Evolutionary conservation across 176 grass and related monocot species (phyloP), one percentile per base, ranked within the genome.

Genomic region (Musa itinerans): DNA sequence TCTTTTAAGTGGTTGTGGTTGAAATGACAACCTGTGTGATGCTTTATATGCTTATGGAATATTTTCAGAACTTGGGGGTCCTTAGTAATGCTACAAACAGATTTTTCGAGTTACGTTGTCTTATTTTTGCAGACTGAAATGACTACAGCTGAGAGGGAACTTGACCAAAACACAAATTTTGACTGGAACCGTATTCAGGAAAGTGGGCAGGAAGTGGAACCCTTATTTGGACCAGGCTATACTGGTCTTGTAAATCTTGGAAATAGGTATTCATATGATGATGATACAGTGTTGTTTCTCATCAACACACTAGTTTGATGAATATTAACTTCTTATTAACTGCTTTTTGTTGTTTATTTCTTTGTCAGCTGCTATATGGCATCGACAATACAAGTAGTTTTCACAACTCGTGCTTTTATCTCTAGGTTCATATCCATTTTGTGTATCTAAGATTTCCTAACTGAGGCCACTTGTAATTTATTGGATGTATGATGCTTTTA

Each of bases 111-210:
- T 43, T 43, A 43, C 34, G 0, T 43, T 43, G 34, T 54, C 25
- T 82, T 23, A 79, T 64, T 76, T 43, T 73, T 85, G 69, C 81
- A 99, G 95, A 99, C 95, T 69, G 95, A 99, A 74, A 99, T 99
- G 95, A 99, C 95, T 78, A 99, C 95, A 59, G 95, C 95, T 34
- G 95, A 99, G 81, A 99, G 95, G 87, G 95, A 99, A 82, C 88
- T 99, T 85, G 95, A 99, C 74, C 76, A 84, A 58, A 99, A 99
- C 78, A 93, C 89, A 55, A 99, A 92, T 89, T 99, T 84, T 91
- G 95, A 99, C 64, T 99, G 95, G 95, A 99, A 94, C 70, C 89
- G 95, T 84, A 86, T 99, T 76, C 95, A 99, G 83, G 95, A 99
- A 89, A 94, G 86, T 77, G 90, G 90, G 54, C 87, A 94, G 79